Conservation (phyloP, 345 rosid species). For the Linum usitatissimum region DNA sequence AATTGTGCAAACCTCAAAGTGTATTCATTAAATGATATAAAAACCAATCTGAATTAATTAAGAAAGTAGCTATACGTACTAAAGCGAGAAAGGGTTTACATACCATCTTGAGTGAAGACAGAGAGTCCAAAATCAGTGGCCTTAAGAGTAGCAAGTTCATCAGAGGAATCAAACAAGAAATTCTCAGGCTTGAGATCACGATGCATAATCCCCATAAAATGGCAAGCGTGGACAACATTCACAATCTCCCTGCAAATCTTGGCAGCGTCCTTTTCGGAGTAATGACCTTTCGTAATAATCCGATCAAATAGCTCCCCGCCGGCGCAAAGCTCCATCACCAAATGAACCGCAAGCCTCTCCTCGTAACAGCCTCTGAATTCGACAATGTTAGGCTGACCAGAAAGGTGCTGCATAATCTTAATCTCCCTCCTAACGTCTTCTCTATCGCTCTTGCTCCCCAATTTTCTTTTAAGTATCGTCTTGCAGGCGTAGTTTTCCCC, state of each 20-base stretch:
- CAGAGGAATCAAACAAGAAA: neutral
- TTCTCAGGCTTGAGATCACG: constrained; percentile 6
- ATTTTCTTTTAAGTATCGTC: neutral
- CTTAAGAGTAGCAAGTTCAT: neutral
- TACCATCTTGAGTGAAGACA: neutral
- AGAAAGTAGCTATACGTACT: too few species aligned
- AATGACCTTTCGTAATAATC: neutral
- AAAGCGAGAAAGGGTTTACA: too few species aligned
- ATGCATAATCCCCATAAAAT: constrained; percentile 3
- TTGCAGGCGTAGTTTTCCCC: neutral
- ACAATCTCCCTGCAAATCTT: neutral
- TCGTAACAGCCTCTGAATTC: constrained; percentile 1
- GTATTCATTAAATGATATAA: too few species aligned
- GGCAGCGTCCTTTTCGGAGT: neutral
- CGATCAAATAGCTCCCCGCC: constrained; percentile 4
- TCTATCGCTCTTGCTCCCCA: neutral
- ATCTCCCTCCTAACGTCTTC: constrained; percentile 3
- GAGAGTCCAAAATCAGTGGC: constrained; percentile 6
- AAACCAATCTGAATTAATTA: too few species aligned
- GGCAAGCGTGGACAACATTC: neutral
- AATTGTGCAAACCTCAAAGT: too few species aligned
- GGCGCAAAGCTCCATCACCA: constrained; percentile 5
- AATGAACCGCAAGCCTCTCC: constrained; percentile 1
- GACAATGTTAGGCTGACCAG: constrained; percentile 5
- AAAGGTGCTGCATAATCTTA: neutral